Percentiles rank a stretch among this genome's conserved stretches.
Conservation (phyloP, 805 yeast species). For the Hanseniaspora clermontiae region DNA sequence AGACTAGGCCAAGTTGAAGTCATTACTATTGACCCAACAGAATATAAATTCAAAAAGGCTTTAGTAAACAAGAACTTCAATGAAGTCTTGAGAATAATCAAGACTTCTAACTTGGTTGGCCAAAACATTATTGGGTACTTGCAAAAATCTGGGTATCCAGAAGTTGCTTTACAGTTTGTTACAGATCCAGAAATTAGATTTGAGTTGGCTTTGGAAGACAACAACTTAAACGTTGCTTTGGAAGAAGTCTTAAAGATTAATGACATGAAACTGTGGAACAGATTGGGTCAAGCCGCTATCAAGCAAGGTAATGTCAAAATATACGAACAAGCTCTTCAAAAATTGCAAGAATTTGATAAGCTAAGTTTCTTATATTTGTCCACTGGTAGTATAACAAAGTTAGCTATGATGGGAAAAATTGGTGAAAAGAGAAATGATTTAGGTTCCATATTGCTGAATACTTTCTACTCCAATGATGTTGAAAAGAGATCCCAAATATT, state of each 20-base stretch:
- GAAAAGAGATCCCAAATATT: conserved; percentile 64
- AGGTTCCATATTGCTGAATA: conserved; percentile 69
- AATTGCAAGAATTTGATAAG: conserved; percentile 73
- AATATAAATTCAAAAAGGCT: conserved; percentile 90
- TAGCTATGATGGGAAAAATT: conserved; percentile 74
- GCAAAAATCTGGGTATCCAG: conserved; percentile 92
- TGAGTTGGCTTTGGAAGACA: conserved; percentile 89
- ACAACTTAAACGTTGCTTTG: conserved; percentile 75
- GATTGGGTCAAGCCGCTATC: conserved; percentile 73
- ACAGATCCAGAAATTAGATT: conserved; percentile 93
- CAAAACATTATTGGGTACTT: conserved; percentile 91
- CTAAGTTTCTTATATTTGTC: conserved; percentile 76
- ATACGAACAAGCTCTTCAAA: conserved; percentile 81
- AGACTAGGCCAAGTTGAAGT: conserved; percentile 76
- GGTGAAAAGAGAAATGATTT: conserved; percentile 79
- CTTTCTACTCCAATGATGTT: conserved; percentile 61
- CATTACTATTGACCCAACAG: conserved; percentile 82
- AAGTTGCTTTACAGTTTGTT: conserved; percentile 91
- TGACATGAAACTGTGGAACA: conserved; percentile 60
- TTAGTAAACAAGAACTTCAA: conserved; percentile 77
- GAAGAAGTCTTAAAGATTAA: conserved; percentile 74
- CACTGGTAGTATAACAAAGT: conserved; percentile 66
- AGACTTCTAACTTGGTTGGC: conserved; percentile 83
- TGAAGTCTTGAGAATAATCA: conserved; percentile 83
- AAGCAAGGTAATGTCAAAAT: conserved; percentile 77